phyloP scores from a whole-genome alignment of 2,329 filamentous ascomycete species.

The Emydomyces testavorans region DNA sequence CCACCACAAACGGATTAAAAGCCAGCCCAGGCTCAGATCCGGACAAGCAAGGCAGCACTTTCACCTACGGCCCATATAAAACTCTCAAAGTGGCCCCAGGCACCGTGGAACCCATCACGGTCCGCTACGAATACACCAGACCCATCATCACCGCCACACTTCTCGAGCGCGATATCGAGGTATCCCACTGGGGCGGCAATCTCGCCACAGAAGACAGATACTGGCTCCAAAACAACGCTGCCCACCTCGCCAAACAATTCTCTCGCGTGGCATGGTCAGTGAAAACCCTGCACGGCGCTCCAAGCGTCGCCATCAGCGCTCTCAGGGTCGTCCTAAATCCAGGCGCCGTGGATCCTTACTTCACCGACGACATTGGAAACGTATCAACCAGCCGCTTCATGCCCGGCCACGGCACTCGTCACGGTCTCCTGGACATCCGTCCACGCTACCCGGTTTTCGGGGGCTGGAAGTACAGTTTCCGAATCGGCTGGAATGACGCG shows the following conservation, averaged over 20 bases:
- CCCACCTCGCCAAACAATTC: slow-evolving; percentile 61
- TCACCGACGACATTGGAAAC: slow-evolving; percentile 91
- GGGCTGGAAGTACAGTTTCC: slow-evolving; percentile 96
- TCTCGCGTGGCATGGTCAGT: slow-evolving; percentile 66
- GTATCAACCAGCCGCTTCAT: slow-evolving; percentile 89
- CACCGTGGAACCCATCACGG: slow-evolving; percentile 56
- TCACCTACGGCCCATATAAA: slow-evolving; percentile 82
- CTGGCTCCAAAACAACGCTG: slow-evolving; percentile 74
- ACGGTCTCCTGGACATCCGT: slow-evolving; percentile 78
- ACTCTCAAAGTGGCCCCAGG: slow-evolving; percentile 60
- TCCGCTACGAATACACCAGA: slow-evolving; percentile 93
- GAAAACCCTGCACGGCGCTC: slow-evolving; percentile 62
- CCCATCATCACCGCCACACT: slow-evolving; percentile 68
- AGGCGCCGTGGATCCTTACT: slow-evolving; percentile 81
- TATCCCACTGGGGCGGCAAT: slow-evolving; percentile 97
- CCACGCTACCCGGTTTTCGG: slow-evolving; percentile 94
- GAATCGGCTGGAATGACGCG: slow-evolving; percentile 88
- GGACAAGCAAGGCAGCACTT: slow-evolving; percentile 69
- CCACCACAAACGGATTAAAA: slow-evolving; percentile 52
- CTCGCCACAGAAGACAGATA: slow-evolving; percentile 90
- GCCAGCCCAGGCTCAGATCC: slow-evolving; percentile 49
- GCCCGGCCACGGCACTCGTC: slow-evolving; percentile 44
- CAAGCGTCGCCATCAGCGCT: slow-evolving; percentile 66
- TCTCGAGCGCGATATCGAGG: slow-evolving; percentile 82
- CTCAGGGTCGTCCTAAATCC: slow-evolving; percentile 66